phyloP scores from a whole-genome alignment of 2,329 filamentous ascomycete species.

The Venturiaceae sp. region DNA sequence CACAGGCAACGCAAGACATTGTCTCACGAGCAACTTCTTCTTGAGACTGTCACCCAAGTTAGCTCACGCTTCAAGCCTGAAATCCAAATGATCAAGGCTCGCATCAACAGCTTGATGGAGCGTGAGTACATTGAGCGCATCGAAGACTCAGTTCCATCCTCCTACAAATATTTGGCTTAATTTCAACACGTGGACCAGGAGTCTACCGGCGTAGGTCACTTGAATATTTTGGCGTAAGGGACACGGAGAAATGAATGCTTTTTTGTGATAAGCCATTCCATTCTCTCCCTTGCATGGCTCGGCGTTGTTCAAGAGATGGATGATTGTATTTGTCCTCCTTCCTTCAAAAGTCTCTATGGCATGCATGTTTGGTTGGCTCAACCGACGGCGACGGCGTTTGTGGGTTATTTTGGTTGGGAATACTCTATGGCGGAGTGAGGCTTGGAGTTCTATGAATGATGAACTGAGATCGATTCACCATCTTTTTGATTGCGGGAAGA shows the following conservation, averaged over 20 bases:
- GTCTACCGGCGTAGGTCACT: not conserved
- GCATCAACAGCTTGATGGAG: conserved; percentile 68
- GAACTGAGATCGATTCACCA: not conserved
- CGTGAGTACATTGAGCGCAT: conserved; percentile 70
- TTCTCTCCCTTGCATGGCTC: not conserved
- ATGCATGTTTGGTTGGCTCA: not conserved
- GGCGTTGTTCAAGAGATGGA: not conserved
- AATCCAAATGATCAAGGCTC: conserved; percentile 67
- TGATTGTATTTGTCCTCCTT: not conserved
- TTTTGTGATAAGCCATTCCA: not conserved
- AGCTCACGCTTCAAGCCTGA: conserved; percentile 64
- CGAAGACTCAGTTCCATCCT: conserved; percentile 6
- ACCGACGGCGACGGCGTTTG: not conserved
- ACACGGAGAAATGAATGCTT: not conserved
- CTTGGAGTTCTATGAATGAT: not conserved
- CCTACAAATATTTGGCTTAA: conserved; percentile 9
- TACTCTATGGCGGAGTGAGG: not conserved
- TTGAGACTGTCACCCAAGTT: conserved; percentile 63
- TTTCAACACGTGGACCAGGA: not conserved
- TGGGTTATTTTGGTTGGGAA: not conserved
- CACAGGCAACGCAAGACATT: conserved; percentile 44
- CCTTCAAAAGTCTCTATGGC: not conserved
- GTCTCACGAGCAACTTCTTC: conserved; percentile 57
- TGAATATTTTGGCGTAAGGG: not conserved
- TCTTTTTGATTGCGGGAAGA: not conserved